phyloP scores from a whole-genome alignment of 768 basidiomycete species.

The Imleria badia region DNA sequence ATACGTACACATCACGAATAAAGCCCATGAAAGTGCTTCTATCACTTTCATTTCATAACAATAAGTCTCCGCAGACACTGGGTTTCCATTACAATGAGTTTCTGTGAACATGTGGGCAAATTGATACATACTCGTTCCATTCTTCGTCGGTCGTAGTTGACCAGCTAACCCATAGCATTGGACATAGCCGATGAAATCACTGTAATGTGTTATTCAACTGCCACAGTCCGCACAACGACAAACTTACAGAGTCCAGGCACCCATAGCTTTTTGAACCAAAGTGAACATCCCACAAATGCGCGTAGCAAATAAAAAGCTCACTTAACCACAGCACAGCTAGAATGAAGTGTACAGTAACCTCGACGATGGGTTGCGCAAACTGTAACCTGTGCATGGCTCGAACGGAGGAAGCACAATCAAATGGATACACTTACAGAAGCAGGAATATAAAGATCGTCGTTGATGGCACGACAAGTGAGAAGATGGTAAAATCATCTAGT shows the following conservation, averaged over 20 bases:
- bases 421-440: slow-evolving; percentile 45
- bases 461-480: slow-evolving; percentile 63
- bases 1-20: slow-evolving; percentile 53
- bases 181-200: slow-evolving; percentile 65
- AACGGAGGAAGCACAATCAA: neutral
- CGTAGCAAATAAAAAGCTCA: slow-evolving; percentile 33
- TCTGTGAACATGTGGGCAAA: neutral
- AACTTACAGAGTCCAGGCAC: slow-evolving; percentile 69
- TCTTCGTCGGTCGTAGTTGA: slow-evolving; percentile 47
- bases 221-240: neutral
- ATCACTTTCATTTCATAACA: slow-evolving; percentile 82
- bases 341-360: slow-evolving; percentile 53
- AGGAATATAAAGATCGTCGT: slow-evolving; percentile 64
- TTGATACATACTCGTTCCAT: slow-evolving; percentile 49
- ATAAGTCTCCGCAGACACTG: slow-evolving; percentile 55
- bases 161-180: slow-evolving; percentile 57
- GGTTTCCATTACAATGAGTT: slow-evolving; percentile 4
- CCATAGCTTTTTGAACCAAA: slow-evolving; percentile 53
- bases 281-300: slow-evolving; percentile 1
- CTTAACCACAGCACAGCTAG: slow-evolving; percentile 69
- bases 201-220: slow-evolving; percentile 26
- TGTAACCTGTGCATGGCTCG: slow-evolving; percentile 47
- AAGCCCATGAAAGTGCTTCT: slow-evolving; percentile 76
- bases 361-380: slow-evolving; percentile 68
- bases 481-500: slow-evolving; percentile 70